A percentile compares a stretch with the other conserved stretches of the same genome.
Conservation (phyloP, 2,329 filamentous ascomycete genomes). For the Magnaporthiopsis poae region DNA sequence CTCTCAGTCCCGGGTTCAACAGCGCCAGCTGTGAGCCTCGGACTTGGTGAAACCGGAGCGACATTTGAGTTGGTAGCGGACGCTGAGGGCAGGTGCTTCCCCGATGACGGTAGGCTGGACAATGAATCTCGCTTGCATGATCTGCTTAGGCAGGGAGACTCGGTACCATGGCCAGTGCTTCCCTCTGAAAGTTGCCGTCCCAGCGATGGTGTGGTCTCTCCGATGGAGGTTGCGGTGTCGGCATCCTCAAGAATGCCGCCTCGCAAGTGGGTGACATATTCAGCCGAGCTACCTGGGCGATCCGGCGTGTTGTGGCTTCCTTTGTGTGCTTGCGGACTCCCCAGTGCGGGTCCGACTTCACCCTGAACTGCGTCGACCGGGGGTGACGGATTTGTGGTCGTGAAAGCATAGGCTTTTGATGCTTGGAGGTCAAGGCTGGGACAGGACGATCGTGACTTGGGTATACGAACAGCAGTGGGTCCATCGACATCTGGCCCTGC, state of each 20-base stretch:
- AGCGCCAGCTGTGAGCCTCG: not conserved
- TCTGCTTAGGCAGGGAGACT: not conserved
- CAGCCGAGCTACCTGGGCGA: not conserved
- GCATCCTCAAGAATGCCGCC: not conserved
- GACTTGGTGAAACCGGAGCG: not conserved
- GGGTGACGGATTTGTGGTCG: not conserved
- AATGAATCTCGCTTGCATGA: not conserved
- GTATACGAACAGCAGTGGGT: constrained; percentile 7
- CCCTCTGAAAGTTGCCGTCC: not conserved
- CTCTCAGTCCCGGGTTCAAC: not conserved
- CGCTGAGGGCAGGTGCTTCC: not conserved
- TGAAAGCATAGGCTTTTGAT: not conserved
- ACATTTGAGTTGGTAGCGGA: not conserved
- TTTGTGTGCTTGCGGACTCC: not conserved
- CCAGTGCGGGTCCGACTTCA: no score
- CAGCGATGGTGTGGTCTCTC: not conserved
- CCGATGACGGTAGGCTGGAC: not conserved
- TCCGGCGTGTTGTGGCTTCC: no score
- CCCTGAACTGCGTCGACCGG: not conserved
- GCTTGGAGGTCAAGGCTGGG: not conserved
- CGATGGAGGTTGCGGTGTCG: not conserved
- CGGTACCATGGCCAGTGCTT: not conserved
- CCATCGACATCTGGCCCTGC: not conserved
- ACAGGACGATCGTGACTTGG: not conserved
- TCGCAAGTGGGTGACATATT: not conserved